phyloP scores from a whole-genome alignment of 495 filamentous ascomycete species.

The Xylaria bambusicola region DNA sequence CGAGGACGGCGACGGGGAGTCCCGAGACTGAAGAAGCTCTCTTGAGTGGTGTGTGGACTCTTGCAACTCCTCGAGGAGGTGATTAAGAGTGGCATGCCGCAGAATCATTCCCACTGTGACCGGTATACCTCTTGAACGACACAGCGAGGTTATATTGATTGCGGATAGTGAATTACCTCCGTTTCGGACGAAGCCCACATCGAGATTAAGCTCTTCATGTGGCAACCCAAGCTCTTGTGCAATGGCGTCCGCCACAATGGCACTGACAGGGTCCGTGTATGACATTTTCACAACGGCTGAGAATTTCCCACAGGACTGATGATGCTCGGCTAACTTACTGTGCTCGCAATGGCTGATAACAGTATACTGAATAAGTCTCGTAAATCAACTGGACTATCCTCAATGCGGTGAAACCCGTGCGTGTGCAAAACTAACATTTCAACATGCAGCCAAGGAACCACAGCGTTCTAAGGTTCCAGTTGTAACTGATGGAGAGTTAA shows the following conservation, averaged over 20 bases:
- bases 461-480: background rate
- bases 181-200: background rate
- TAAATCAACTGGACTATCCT: background rate
- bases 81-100: background rate
- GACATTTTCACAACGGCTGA: background rate
- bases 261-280: background rate
- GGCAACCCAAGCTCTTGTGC: slow-evolving; percentile 1
- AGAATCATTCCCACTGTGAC: slow-evolving; percentile 2
- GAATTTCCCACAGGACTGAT: background rate
- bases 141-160: slow-evolving; percentile 3
- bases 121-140: slow-evolving; percentile 1
- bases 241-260: background rate
- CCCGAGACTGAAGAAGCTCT: too few relatives aligned
- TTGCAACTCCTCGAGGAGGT: background rate
- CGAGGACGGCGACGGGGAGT: too few relatives aligned
- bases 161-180: slow-evolving; percentile 1
- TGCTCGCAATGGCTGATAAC: background rate
- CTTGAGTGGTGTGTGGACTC: background rate
- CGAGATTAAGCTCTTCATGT: background rate
- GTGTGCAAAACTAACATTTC: background rate
- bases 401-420: background rate
- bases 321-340: background rate
- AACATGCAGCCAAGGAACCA: background rate
- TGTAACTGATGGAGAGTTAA: background rate
- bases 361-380: too few relatives aligned